Base-by-base conservation (phyloP, 2,329 filamentous ascomycete genomes). In the Penicillium hordei region DNA sequence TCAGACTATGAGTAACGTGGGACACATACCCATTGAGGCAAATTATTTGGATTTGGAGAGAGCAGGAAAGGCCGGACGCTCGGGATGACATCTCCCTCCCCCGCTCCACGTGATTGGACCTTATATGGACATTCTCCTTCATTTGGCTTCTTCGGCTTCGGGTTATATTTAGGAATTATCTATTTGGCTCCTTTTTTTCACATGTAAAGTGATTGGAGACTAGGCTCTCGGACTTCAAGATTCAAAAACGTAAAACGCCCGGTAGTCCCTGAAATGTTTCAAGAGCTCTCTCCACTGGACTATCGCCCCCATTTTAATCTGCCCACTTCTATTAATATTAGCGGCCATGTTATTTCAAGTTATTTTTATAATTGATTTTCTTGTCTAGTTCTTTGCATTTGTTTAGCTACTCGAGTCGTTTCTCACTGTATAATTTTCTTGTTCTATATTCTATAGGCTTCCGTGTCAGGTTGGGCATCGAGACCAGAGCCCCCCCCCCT, bases 231-330 rank as follows among this genome's bases (percentile, higher is more conserved):
- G 42, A 27, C 34, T 43, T 21, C 42, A 27, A 27, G 25, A 45
- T 27, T 31, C 31, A 42, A 52, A 49, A 52, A 51, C 15, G 29
- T 42, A 53, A 53, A 52, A 52, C 44, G 48, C 44, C 55, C 57
- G 23, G 4, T 23, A 48, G 46, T 55, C 59, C 60, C 52, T 58
- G 42, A 52, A 53, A 27, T 51, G 57, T 59, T 59, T 55, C 52
- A 57, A 52, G 34, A 33, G 33, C 48, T 49, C 49, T 59, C 64
- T 61, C 64, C 64, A 66, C 63, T 59, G 25, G 49, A 55, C 21
- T 42, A 60, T 63, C 51, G 55, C 31, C 63, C 65, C 65, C 63
- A 60, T 55, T 61, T 63, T 65, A 61, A 65, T 60, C 60, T 59
- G 43, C 42, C 59, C 51, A 59, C 52, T 61, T 46, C 38, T 27